These are phyloP conservation scores for Eucalyptus sp. DNA, from an alignment of 345 rosid species.

Conservation along the genomic window DNA sequence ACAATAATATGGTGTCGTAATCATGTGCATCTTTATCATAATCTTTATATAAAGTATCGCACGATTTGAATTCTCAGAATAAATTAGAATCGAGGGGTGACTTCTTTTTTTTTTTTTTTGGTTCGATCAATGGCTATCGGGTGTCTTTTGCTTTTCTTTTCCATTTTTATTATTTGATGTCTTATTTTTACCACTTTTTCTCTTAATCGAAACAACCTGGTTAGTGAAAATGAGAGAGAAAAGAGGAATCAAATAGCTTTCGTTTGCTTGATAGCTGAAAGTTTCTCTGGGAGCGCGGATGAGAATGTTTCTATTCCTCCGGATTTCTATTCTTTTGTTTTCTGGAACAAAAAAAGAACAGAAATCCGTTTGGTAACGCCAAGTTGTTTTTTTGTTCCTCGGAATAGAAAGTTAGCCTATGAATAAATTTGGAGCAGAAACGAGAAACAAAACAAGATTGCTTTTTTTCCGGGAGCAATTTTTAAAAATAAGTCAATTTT, in stretches of 20 bases:
- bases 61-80: not conserved
- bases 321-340: too few relatives aligned
- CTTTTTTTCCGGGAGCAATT: too few relatives aligned
- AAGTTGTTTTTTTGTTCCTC: too few relatives aligned
- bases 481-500: too few relatives aligned
- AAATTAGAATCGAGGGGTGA: not conserved
- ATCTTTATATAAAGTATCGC: rapidly evolving
- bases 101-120: rapidly evolving
- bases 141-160: not conserved
- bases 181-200: not conserved
- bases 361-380: too few relatives aligned
- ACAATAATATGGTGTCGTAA: not conserved
- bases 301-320: too few relatives aligned
- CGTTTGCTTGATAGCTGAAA: not conserved
- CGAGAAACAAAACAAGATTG: too few relatives aligned
- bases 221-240: not conserved
- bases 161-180: not conserved
- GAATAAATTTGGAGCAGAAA: too few relatives aligned
- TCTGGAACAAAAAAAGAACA: too few relatives aligned
- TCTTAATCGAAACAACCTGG: not conserved
- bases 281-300: not conserved
- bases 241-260: not conserved
- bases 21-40: not conserved
- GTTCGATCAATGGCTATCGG: rapidly evolving
- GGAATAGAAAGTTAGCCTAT: too few relatives aligned